These are phyloP conservation scores for Cordyceps cicadae DNA, from an alignment of 2,329 filamentous ascomycete genomes.

Conservation along the genomic window DNA sequence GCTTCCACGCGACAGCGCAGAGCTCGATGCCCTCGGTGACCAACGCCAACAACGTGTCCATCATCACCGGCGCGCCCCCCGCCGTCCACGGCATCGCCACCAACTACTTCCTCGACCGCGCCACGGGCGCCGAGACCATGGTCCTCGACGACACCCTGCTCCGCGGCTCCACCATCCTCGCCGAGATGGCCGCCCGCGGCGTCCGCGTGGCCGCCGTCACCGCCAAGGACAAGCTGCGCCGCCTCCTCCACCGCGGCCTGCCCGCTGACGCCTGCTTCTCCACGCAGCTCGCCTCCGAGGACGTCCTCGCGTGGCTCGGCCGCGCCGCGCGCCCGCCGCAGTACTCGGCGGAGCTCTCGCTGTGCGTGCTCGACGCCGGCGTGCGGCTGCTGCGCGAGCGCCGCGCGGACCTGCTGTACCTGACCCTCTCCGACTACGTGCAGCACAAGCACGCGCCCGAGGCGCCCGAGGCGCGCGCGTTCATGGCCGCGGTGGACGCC, in stretches of 20 bases:
- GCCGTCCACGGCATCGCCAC: constrained; percentile 33
- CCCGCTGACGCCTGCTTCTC: constrained; percentile 28
- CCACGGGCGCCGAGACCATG: constrained; percentile 32
- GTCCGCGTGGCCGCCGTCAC: constrained; percentile 35
- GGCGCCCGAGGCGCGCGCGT: constrained; percentile 27
- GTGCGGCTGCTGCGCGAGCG: constrained; percentile 31
- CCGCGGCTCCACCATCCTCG: constrained; percentile 32
- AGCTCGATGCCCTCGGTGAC: constrained; percentile 36
- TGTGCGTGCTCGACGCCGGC: constrained; percentile 35
- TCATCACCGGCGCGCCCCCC: constrained; percentile 34
- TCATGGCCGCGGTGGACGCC: constrained; percentile 27
- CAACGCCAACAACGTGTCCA: constrained; percentile 37
- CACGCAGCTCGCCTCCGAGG: constrained; percentile 26
- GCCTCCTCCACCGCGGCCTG: constrained; percentile 31
- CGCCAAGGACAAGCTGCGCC: constrained; percentile 36
- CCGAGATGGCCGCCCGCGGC: constrained; percentile 29
- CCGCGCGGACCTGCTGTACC: constrained; percentile 31
- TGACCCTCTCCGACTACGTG: constrained; percentile 37
- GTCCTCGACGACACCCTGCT: constrained; percentile 32
- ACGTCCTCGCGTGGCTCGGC: constrained; percentile 30
- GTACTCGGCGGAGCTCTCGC: constrained; percentile 35
- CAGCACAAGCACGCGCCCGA: constrained; percentile 35
- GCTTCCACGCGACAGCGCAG: constrained; percentile 31
- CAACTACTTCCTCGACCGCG: constrained; percentile 34
- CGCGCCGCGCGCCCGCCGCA: constrained; percentile 25